Percentiles rank a stretch among this genome's conserved stretches.
Evolutionary conservation across 352 stramenopile species (phyloP).

Genomic region (Phytophthora hibernalis): DNA sequence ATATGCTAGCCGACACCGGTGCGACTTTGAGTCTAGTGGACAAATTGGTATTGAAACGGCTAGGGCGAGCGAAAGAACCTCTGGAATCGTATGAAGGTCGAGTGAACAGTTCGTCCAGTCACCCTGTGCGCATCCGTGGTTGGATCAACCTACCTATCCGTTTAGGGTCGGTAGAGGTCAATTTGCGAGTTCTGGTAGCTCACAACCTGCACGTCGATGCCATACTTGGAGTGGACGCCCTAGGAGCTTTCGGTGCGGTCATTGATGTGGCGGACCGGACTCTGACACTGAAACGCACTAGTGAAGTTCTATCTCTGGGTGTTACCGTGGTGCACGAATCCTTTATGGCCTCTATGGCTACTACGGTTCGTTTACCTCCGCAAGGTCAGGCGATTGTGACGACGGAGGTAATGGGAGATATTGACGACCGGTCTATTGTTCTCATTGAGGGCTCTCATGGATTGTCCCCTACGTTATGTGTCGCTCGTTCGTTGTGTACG

Average conservation of each 20-base stretch:
- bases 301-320: neutral
- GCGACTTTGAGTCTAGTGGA: neutral
- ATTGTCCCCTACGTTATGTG: neutral
- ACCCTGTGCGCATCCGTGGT: too few relatives aligned
- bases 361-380: constrained; percentile 1
- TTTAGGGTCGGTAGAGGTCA: too few relatives aligned
- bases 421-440: neutral
- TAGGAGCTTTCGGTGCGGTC: neutral
- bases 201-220: too few relatives aligned
- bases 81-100: too few relatives aligned
- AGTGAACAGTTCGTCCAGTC: too few relatives aligned
- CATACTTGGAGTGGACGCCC: too few relatives aligned
- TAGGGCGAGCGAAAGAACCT: neutral
- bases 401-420: neutral
- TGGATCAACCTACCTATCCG: too few relatives aligned
- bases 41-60: too few relatives aligned
- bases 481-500: neutral
- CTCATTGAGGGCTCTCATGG: neutral
- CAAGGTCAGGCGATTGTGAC: neutral
- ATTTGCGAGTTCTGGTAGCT: too few relatives aligned
- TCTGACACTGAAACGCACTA: constrained; percentile 1
- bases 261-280: constrained; percentile 4
- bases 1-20: too few relatives aligned
- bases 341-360: neutral
- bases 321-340: neutral